Conservation (phyloP, 2,329 filamentous ascomycete genomes). For the Rachicladosporium sp. region DNA sequence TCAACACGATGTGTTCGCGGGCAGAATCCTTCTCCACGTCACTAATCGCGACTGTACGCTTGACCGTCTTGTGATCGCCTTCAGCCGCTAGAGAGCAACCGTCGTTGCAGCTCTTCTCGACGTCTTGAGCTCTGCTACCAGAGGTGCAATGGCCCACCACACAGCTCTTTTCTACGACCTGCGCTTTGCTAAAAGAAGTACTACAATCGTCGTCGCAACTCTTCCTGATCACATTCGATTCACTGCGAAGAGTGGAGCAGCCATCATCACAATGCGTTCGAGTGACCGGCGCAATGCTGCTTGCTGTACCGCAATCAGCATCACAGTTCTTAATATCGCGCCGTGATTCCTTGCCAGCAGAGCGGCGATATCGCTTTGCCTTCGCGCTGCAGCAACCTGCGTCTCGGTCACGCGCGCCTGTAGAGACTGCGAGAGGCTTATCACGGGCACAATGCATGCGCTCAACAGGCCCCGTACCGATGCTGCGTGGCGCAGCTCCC, state of each 20-base stretch:
- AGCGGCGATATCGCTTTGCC: no score
- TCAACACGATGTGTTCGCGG: constrained; percentile 46
- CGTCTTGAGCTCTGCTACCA: not conserved
- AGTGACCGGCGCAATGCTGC: no score
- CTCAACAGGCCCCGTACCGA: constrained; percentile 1
- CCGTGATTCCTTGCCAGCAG: no score
- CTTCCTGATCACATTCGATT: not conserved
- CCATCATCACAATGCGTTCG: no score
- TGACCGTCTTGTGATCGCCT: not conserved
- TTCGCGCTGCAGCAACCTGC: no score
- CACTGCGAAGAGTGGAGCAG: no score
- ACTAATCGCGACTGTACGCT: not conserved
- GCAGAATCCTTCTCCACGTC: constrained; percentile 17
- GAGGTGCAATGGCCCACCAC: not conserved
- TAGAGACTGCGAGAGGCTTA: no score
- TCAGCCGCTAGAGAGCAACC: not conserved
- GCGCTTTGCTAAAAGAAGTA: constrained; percentile 5
- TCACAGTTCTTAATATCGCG: no score
- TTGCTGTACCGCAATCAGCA: no score
- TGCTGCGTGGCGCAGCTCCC: not conserved
- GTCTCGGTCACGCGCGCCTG: no score
- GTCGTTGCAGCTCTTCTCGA: constrained; percentile 1
- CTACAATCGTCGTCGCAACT: constrained; percentile 1
- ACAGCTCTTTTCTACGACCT: not conserved
- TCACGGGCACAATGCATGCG: constrained; percentile 4